phyloP scores from a whole-genome alignment of 1,284 basidiomycete genomes.

The Ustilago trichophora region DNA sequence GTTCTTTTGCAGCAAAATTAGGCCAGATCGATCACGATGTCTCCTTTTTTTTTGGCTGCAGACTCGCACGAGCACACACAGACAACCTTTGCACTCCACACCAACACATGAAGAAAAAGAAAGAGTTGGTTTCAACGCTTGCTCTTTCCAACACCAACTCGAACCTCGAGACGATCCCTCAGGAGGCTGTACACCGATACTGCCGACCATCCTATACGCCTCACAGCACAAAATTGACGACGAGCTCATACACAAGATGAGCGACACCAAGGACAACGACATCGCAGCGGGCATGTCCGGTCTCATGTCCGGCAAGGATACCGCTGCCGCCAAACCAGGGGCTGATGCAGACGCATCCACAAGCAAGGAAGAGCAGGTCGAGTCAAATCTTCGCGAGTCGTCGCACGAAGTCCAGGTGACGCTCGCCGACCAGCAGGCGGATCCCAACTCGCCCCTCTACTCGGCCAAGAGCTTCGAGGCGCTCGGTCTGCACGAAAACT shows the following conservation, averaged over 20 bases:
- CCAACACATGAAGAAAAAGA: constrained; percentile 25
- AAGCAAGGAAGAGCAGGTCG: constrained; percentile 11
- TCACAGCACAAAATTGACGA: too few species aligned
- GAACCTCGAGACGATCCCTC: too few species aligned
- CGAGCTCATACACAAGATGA: too few species aligned
- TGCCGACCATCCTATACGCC: too few species aligned
- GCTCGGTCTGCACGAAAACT: constrained; percentile 73
- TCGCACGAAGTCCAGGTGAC: constrained; percentile 78
- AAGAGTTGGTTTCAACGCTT: not conserved
- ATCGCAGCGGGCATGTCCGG: constrained; percentile 49
- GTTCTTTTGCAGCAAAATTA: too few species aligned
- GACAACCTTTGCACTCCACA: constrained; percentile 17
- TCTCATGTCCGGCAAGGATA: constrained; percentile 43
- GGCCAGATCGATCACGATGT: constrained; percentile 25
- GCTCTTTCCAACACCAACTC: constrained; percentile 1
- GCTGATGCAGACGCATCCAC: constrained; percentile 2
- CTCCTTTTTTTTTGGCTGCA: too few species aligned
- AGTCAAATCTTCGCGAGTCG: constrained; percentile 53
- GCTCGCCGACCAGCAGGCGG: constrained; percentile 93
- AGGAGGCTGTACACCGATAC: too few species aligned
- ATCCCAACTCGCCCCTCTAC: constrained; percentile 93
- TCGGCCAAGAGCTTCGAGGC: constrained; percentile 93
- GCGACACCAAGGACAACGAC: constrained; percentile 47
- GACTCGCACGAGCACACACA: constrained; percentile 19
- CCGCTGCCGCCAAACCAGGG: constrained; percentile 2